These are phyloP conservation scores for Pyrenophora teres DNA, from an alignment of 2,329 filamentous ascomycete species.

Conservation along the genomic window DNA sequence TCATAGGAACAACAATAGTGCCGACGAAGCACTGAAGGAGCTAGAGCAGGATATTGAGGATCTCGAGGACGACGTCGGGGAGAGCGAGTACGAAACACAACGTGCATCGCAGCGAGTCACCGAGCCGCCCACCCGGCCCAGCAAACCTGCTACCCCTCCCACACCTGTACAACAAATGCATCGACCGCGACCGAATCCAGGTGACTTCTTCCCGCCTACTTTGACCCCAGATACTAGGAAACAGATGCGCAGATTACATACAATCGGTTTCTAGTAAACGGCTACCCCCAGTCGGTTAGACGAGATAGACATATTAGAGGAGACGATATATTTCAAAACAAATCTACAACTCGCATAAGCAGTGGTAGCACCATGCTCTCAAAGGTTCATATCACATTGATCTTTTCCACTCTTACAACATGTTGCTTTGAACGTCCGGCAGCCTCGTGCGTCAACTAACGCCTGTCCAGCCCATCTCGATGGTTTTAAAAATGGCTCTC, in stretches of 20 bases:
- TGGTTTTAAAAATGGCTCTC: too few relatives aligned
- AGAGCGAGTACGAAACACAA: conserved; percentile 9
- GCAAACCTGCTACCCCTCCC: not conserved
- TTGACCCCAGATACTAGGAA: conserved; percentile 11
- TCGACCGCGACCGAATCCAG: conserved; percentile 24
- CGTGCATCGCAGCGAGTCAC: not conserved
- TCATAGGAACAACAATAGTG: conserved; percentile 44
- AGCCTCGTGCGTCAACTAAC: too few relatives aligned
- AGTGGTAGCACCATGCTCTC: too few relatives aligned
- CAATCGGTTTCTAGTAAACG: conserved; percentile 1
- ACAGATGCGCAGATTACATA: conserved; percentile 37
- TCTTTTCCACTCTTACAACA: too few relatives aligned
- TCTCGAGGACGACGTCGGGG: conserved; percentile 22
- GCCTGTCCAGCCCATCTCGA: too few relatives aligned
- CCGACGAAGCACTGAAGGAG: conserved; percentile 35
- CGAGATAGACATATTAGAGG: too few relatives aligned
- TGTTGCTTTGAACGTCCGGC: too few relatives aligned
- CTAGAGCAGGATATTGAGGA: conserved; percentile 29
- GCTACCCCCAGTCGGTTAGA: too few relatives aligned
- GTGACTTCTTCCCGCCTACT: conserved; percentile 36
- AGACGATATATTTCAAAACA: too few relatives aligned
- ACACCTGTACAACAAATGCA: conserved; percentile 22
- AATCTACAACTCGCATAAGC: too few relatives aligned
- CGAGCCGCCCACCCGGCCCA: not conserved
- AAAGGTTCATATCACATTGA: too few relatives aligned